A percentile compares a stretch with the other conserved stretches of the same genome.
Evolutionary conservation across 2,329 filamentous ascomycete species (phyloP).

Genomic region (Ophiosphaerella korrae): DNA sequence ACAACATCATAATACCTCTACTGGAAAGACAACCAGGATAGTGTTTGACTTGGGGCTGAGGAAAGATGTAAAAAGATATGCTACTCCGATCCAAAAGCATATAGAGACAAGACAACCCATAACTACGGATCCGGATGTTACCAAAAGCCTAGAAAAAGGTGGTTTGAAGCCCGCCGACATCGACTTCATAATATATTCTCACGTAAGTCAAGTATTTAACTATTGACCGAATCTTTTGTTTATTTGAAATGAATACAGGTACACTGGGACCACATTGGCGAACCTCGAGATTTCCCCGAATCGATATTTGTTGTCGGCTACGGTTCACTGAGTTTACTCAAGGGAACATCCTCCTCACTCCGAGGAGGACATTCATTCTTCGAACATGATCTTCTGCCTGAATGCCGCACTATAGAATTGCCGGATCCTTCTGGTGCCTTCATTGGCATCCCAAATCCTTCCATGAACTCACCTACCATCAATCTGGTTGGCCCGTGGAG

Average conservation of each 20-base stretch:
- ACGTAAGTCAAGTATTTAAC: conserved; percentile 34
- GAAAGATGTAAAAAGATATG: conserved; percentile 53
- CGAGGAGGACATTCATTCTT: conserved; percentile 49
- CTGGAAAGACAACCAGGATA: conserved; percentile 46
- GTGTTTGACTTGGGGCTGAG: conserved; percentile 63
- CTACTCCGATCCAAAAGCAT: conserved; percentile 53
- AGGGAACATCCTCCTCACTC: conserved; percentile 25
- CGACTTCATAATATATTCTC: conserved; percentile 50
- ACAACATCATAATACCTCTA: conserved; percentile 50
- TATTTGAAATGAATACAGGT: conserved; percentile 30
- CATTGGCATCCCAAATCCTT: background rate
- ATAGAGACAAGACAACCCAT: conserved; percentile 53
- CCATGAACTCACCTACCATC: conserved; percentile 1
- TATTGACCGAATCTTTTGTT: background rate
- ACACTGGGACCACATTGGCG: conserved; percentile 52
- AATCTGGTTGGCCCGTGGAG: conserved; percentile 47
- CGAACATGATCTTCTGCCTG: conserved; percentile 51
- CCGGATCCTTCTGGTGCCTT: conserved; percentile 31
- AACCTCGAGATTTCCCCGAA: conserved; percentile 44
- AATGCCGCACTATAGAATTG: conserved; percentile 52
- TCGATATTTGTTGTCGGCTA: conserved; percentile 50
- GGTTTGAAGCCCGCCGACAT: conserved; percentile 46
- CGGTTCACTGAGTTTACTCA: conserved; percentile 30
- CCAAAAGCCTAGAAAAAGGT: conserved; percentile 44
- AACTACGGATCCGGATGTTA: conserved; percentile 48